phyloP scores from a whole-genome alignment of 2,329 filamentous ascomycete genomes.

The Colletotrichum melonis region DNA sequence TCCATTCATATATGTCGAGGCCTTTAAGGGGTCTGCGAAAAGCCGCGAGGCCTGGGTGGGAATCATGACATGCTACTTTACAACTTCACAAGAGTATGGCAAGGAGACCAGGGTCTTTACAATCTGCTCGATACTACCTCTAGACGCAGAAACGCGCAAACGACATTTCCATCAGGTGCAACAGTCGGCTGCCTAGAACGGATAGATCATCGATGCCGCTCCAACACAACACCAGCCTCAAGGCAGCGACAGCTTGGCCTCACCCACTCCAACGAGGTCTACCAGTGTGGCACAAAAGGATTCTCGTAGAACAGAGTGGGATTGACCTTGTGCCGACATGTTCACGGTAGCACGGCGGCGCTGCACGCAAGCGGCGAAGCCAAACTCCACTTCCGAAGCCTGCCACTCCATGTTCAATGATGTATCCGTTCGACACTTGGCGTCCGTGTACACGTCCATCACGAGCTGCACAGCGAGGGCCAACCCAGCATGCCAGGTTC shows the following conservation, averaged over 20 bases:
- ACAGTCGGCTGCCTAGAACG: neutral
- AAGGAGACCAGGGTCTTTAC: neutral
- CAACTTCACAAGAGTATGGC: neutral
- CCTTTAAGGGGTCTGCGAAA: neutral
- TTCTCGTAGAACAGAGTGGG: neutral
- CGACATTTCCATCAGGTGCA: neutral
- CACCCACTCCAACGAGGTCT: neutral
- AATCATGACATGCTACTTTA: neutral
- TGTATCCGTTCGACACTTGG: constrained; percentile 21
- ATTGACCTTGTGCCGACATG: constrained; percentile 28
- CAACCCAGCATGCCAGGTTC: constrained; percentile 4
- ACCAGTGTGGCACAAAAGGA: too few species aligned
- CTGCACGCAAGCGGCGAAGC: constrained; percentile 30
- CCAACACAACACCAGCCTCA: neutral
- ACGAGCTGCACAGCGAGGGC: constrained; percentile 21
- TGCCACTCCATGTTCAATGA: constrained; percentile 16
- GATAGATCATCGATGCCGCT: neutral
- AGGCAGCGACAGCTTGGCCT: constrained; percentile 26
- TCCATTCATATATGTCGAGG: neutral
- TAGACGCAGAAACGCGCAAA: neutral
- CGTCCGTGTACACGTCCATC: constrained; percentile 27
- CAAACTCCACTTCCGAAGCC: constrained; percentile 5
- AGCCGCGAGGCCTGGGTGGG: neutral
- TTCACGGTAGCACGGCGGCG: neutral
- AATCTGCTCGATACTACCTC: too few species aligned